Conservation (phyloP, 768 basidiomycete species). For the Auricularia heimuer region DNA sequence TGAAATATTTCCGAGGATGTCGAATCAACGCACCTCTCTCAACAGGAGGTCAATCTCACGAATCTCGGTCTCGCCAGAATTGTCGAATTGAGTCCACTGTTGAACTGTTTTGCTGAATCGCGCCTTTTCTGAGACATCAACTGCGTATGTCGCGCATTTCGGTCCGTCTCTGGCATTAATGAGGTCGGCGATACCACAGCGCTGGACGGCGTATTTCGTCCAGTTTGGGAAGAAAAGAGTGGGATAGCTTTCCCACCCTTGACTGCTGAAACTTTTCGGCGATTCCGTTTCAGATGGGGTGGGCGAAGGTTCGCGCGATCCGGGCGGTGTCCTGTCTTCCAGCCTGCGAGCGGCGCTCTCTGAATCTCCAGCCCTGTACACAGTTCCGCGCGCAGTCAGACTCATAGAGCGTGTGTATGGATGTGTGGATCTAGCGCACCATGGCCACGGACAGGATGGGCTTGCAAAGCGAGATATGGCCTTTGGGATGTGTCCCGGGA, state of each 20-base stretch:
- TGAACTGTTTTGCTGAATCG: not conserved
- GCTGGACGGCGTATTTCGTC: not conserved
- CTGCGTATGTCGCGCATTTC: not conserved
- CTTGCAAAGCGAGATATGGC: not conserved
- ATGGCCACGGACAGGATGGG: not conserved
- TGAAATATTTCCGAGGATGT: no score
- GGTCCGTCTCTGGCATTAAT: not conserved
- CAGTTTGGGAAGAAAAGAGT: not conserved
- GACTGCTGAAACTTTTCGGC: not conserved
- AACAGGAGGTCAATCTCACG: no score
- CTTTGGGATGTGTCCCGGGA: not conserved
- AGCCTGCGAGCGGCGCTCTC: not conserved
- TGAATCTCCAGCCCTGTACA: not conserved
- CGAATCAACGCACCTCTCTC: no score
- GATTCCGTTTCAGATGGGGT: not conserved
- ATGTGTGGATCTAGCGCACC: not conserved
- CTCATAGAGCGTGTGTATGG: no score
- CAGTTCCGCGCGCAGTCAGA: no score
- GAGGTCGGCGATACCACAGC: not conserved
- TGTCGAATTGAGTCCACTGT: not conserved
- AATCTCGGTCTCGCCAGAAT: no score
- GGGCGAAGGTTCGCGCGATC: no score
- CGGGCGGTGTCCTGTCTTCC: not conserved
- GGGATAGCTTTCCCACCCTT: not conserved
- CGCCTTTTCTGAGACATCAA: not conserved